Percentiles rank a stretch among this genome's conserved stretches.
These are phyloP conservation scores for Sporisorium graminicola DNA, from an alignment of 1,284 basidiomycete species.

Conservation along the genomic window DNA sequence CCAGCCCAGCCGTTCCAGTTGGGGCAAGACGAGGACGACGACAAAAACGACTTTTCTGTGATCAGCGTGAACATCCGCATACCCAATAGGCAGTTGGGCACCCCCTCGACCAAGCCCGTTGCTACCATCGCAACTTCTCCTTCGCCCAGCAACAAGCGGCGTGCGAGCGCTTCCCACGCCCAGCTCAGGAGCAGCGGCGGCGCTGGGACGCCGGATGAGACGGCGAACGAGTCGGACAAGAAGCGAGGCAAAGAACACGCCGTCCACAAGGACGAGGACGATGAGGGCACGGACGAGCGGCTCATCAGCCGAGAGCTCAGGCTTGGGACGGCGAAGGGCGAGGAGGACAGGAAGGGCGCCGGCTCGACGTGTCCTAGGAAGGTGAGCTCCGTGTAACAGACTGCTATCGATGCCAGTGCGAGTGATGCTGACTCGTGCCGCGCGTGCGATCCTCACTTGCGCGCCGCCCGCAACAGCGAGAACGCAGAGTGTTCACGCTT, in stretches of 20 bases:
- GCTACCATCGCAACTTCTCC: background rate
- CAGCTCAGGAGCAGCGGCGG: background rate
- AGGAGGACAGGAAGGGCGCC: background rate
- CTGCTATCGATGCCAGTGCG: background rate
- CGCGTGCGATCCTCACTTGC: too few species aligned
- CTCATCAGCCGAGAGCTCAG: constrained; percentile 4
- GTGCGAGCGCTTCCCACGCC: background rate
- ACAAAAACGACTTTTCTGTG: constrained; percentile 9
- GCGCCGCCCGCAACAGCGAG: background rate
- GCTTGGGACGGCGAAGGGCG: background rate
- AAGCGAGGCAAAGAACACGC: constrained; percentile 6
- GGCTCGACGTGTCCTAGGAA: background rate
- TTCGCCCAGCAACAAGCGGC: constrained; percentile 4
- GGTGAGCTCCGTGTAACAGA: background rate
- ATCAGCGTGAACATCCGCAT: constrained; percentile 13
- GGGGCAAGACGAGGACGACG: constrained; percentile 8
- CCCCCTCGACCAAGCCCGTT: background rate
- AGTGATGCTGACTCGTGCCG: background rate
- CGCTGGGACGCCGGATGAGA: background rate
- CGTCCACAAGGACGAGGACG: background rate
- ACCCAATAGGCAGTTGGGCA: background rate
- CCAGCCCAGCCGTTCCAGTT: background rate
- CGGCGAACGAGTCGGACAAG: too few species aligned
- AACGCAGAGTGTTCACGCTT: background rate
- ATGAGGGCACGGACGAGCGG: background rate